Evolutionary conservation across 2,329 filamentous ascomycete species (phyloP).

Genomic region (Hortaea werneckii): DNA sequence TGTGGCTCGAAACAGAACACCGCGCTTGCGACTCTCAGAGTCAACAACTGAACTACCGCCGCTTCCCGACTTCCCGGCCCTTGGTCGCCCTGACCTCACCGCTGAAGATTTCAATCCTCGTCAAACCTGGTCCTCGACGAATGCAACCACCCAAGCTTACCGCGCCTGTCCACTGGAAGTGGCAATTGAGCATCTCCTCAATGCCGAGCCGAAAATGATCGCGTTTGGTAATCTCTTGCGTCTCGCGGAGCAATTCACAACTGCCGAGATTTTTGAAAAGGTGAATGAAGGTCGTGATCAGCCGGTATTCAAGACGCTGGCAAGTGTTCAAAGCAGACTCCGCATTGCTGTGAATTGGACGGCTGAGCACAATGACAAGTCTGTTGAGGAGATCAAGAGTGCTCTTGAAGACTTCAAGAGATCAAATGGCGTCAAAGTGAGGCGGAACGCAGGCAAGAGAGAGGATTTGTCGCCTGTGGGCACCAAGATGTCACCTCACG

Average conservation of each 20-base stretch:
- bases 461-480: too few species aligned
- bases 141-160: not conserved
- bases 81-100: not conserved
- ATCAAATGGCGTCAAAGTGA: not conserved
- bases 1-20: not conserved
- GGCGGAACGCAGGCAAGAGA: too few species aligned
- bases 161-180: not conserved
- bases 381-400: not conserved
- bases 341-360: not conserved
- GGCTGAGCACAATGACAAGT: not conserved
- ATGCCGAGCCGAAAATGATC: slow-evolving; percentile 3
- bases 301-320: not conserved
- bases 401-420: not conserved
- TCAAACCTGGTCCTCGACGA: not conserved
- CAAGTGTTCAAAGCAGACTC: not conserved
- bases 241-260: not conserved
- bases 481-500: too few species aligned
- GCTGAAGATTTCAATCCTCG: slow-evolving; percentile 1
- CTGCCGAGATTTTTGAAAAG: slow-evolving; percentile 1
- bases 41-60: not conserved
- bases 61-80: not conserved
- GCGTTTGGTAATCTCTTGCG: slow-evolving; percentile 5
- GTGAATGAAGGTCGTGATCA: not conserved
- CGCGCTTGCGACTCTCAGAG: not conserved
- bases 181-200: slow-evolving; percentile 1